phyloP scores from a whole-genome alignment of 345 rosid genomes.

The Euphorbia peplus region DNA sequence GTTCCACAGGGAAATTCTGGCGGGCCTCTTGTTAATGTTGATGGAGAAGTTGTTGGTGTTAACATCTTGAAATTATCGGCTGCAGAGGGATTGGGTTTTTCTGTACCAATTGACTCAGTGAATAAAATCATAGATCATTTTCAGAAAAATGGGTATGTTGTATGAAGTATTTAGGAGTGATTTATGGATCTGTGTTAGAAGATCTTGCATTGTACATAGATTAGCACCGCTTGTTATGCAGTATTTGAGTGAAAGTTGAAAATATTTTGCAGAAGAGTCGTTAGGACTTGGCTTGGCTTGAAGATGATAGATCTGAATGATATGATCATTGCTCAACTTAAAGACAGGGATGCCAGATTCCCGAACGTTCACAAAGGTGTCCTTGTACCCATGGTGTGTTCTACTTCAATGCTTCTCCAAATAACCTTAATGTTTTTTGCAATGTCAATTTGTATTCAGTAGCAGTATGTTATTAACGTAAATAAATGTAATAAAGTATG shows the following conservation, averaged over 20 bases:
- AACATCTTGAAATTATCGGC: slow-evolving; percentile 77
- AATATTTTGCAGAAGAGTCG: slow-evolving; percentile 63
- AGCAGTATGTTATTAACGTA: too few species aligned
- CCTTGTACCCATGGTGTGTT: slow-evolving; percentile 71
- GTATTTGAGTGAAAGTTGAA: not conserved
- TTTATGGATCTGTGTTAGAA: not conserved
- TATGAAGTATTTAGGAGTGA: not conserved
- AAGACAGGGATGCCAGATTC: slow-evolving; percentile 68
- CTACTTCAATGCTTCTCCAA: not conserved
- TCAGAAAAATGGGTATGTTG: slow-evolving; percentile 67
- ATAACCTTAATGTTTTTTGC: not conserved
- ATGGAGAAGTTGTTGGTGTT: slow-evolving; percentile 88
- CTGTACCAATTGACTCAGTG: slow-evolving; percentile 81
- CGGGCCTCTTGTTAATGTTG: slow-evolving; percentile 87
- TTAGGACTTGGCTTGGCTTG: slow-evolving; percentile 93
- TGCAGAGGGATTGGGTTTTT: slow-evolving; percentile 78
- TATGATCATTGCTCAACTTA: slow-evolving; percentile 74
- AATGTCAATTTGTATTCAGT: too few species aligned
- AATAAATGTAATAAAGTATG: not conserved
- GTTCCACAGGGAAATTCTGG: slow-evolving; percentile 82
- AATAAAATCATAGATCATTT: slow-evolving; percentile 75
- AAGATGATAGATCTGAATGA: slow-evolving; percentile 90
- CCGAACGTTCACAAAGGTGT: slow-evolving; percentile 66
- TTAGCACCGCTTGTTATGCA: not conserved
- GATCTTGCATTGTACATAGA: not conserved